Conservation (phyloP, 1,284 basidiomycete genomes). For the Sphaerobolus stellatus region DNA sequence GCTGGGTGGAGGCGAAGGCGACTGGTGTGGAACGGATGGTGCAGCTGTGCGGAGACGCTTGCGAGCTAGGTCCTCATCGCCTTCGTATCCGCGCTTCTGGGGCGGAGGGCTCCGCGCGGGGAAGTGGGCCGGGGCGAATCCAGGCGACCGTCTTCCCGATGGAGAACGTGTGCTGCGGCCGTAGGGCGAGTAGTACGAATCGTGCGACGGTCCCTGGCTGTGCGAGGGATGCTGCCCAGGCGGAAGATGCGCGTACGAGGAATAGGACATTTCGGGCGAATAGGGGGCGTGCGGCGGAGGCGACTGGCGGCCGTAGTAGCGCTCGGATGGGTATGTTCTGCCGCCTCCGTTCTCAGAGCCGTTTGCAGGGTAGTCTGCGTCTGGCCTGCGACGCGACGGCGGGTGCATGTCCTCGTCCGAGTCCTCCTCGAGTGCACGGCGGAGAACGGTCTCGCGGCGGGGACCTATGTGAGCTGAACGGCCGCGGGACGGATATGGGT, state of each 20-base stretch:
- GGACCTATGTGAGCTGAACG: not conserved
- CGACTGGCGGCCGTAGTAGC: not conserved
- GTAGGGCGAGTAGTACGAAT: not conserved
- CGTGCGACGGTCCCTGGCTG: no score
- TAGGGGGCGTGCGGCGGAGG: not conserved
- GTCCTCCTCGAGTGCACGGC: constrained; percentile 4
- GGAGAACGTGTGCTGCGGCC: no score
- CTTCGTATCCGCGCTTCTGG: not conserved
- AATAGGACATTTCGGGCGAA: no score
- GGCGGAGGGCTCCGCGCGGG: constrained; percentile 3
- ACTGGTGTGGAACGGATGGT: not conserved
- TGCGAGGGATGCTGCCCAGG: not conserved
- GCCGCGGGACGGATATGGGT: not conserved
- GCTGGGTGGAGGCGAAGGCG: no score
- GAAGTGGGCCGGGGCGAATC: not conserved
- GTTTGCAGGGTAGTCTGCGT: not conserved
- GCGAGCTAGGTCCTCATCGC: not conserved
- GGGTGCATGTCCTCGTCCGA: constrained; percentile 4
- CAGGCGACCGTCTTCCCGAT: not conserved
- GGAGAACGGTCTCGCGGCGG: constrained; percentile 4
- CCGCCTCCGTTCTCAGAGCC: not conserved
- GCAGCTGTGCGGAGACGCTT: not conserved
- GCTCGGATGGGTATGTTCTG: not conserved
- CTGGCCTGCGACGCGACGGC: not conserved
- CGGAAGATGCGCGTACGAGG: not conserved